These are phyloP conservation scores for Jatropha multifida DNA, from an alignment of 441 rosid species.

Conservation along the genomic window DNA sequence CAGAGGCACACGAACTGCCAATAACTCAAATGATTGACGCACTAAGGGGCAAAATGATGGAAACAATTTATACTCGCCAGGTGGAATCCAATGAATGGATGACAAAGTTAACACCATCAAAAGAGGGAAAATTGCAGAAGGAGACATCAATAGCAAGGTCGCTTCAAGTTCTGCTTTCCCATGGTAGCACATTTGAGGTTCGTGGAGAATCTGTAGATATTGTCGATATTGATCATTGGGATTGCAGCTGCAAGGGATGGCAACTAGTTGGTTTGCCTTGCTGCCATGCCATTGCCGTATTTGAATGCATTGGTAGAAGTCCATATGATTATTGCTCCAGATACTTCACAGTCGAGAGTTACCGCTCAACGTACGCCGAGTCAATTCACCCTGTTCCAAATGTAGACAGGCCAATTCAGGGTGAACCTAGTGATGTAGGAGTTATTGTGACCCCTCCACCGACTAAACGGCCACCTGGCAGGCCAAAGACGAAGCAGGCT, in stretches of 20 bases:
- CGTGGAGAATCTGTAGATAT: conserved; percentile 37
- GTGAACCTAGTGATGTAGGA: conserved; percentile 20
- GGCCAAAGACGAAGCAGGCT: conserved; percentile 34
- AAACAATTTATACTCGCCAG: conserved; percentile 22
- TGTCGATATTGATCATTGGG: conserved; percentile 37
- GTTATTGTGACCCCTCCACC: conserved; percentile 42
- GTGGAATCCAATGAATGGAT: conserved; percentile 29
- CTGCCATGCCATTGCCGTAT: conserved; percentile 41
- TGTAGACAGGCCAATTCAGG: conserved; percentile 32
- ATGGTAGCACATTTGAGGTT: conserved; percentile 39
- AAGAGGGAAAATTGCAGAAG: conserved; percentile 27
- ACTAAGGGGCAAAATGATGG: conserved; percentile 31
- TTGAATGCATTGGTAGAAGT: conserved; percentile 32
- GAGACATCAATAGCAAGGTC: conserved; percentile 25
- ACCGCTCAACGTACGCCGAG: conserved; percentile 32
- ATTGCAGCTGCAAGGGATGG: conserved; percentile 45
- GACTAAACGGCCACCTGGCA: conserved; percentile 32
- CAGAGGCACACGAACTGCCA: conserved; percentile 30
- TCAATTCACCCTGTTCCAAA: conserved; percentile 46
- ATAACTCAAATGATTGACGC: conserved; percentile 29
- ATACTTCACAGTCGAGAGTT: conserved; percentile 34
- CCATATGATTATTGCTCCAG: conserved; percentile 42
- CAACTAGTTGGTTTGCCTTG: conserved; percentile 43
- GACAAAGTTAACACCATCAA: conserved; percentile 29
- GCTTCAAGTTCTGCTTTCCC: conserved; percentile 31